Base-by-base conservation (phyloP, 345 rosid species). In the Anastatica hierochuntica region DNA sequence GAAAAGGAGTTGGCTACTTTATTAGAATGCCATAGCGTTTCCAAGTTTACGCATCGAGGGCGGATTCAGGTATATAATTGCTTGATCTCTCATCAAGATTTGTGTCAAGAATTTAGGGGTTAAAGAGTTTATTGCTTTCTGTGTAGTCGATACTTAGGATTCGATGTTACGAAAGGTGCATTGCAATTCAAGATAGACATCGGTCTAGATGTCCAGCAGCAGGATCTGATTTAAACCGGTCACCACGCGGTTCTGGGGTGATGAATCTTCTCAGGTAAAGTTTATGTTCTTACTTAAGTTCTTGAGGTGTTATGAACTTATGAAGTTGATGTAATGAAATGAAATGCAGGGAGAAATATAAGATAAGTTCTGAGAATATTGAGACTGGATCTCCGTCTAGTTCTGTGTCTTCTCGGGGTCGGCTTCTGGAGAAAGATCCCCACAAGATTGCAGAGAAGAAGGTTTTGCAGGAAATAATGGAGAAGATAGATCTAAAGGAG, bases 1-100 rank as follows among this genome's bases (percentile, higher is more conserved):
- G 71, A 61, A 0, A 74, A 58, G 23, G 97, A 90, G 63, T 62
- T 90, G 13, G 72, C 50, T 8, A 31, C 40, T n/a, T 36, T 90
- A 21, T 35, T 4, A 1, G 74, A 72, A 13, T 81, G 88, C 11
- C 80, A 63, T 14, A 26, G 73, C 13, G 95, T 86, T 38, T 77
- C 97, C 0, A 84, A 64, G 60, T 90, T 90, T 58, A 17, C 79
- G 0, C 83, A 86, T 27, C 83, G 85, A 10, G 90, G 97, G 8
- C 71, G 95, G 33, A 70, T 86, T 72, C 97, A 84, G 90, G 95
- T 90, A 29, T 11, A 17, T 4, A 18, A 16, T 14, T 26, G 8
- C 14, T 14, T 41, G 29, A 21, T 67, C 0, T 46, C n/a, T 24
- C 14, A 1, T 49, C 7, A 49, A n/a, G 44, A 56, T 3, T 47